Evolutionary conservation across 75 land plant genomes (phyloP).

Genomic region (Azolla pinnata): DNA sequence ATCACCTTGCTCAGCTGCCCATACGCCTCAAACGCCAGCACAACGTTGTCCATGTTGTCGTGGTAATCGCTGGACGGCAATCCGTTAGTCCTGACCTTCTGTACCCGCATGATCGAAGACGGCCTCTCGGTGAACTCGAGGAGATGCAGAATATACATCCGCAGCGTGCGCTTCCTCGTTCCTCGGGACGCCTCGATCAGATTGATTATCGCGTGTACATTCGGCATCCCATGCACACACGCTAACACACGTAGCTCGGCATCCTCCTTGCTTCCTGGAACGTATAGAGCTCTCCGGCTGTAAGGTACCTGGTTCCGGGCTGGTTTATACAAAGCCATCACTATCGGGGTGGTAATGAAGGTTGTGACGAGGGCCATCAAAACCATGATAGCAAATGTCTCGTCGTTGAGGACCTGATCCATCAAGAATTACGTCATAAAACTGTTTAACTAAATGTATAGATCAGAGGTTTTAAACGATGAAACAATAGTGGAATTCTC

Average conservation of each 20-base stretch:
- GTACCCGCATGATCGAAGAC: slow-evolving; percentile 64
- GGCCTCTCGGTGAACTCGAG: slow-evolving; percentile 77
- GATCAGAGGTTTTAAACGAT: no score
- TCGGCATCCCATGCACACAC: slow-evolving; percentile 37
- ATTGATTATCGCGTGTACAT: slow-evolving; percentile 29
- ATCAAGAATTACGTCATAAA: no score
- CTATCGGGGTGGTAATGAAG: slow-evolving; percentile 57
- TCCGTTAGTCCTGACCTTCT: slow-evolving; percentile 58
- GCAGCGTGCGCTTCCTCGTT: slow-evolving; percentile 25
- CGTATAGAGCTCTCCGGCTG: background rate
- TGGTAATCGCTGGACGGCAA: slow-evolving; percentile 45
- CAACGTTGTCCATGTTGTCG: slow-evolving; percentile 30
- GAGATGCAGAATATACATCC: slow-evolving; percentile 69
- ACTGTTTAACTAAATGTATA: no score
- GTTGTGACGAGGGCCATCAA: slow-evolving; percentile 70
- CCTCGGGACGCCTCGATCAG: slow-evolving; percentile 30
- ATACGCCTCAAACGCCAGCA: slow-evolving; percentile 30
- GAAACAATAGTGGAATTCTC: no score
- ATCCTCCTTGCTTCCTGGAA: slow-evolving; percentile 4
- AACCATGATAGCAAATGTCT: slow-evolving; percentile 51
- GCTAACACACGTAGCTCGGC: slow-evolving; percentile 43
- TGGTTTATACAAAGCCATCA: slow-evolving; percentile 47
- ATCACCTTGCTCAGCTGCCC: slow-evolving; percentile 21
- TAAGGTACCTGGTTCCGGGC: slow-evolving; percentile 10
- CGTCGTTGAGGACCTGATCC: slow-evolving; percentile 69